phyloP scores from a whole-genome alignment of 306 rosid genomes.

The Mimosa bimucronata region DNA sequence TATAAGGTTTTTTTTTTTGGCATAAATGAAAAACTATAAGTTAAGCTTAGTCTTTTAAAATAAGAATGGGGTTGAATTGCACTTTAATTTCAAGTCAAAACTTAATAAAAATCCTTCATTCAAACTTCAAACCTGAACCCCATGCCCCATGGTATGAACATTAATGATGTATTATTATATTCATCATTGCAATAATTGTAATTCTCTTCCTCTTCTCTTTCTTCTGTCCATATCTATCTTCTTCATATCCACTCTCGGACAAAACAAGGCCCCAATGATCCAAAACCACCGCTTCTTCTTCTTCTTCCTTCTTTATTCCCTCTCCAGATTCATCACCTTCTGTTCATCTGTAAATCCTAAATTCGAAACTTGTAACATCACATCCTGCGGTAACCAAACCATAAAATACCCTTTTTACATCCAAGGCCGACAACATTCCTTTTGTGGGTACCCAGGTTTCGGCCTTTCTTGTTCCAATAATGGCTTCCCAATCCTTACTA shows the following conservation, averaged over 20 bases:
- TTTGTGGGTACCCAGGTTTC: slow-evolving; percentile 69
- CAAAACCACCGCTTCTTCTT: neutral
- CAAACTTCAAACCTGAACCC: neutral
- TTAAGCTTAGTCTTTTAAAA: too few relatives aligned
- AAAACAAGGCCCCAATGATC: slow-evolving; percentile 45
- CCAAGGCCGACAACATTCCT: slow-evolving; percentile 23
- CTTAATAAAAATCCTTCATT: neutral
- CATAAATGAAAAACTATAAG: too few relatives aligned
- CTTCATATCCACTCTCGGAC: neutral
- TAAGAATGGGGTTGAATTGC: neutral
- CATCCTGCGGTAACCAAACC: slow-evolving; percentile 38
- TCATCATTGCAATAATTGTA: neutral
- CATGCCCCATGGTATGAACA: too few relatives aligned
- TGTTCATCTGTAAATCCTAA: slow-evolving; percentile 24
- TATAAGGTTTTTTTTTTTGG: too few relatives aligned
- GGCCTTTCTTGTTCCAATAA: slow-evolving; percentile 38
- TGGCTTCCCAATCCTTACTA: slow-evolving; percentile 43
- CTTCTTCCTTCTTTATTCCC: slow-evolving; percentile 5
- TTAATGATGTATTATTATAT: neutral
- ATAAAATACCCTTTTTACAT: slow-evolving; percentile 63
- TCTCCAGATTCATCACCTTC: neutral
- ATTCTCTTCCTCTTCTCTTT: neutral
- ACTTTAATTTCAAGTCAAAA: slow-evolving; percentile 35
- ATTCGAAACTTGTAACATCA: slow-evolving; percentile 44
- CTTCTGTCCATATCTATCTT: neutral